Percentiles rank a stretch among this genome's conserved stretches.
Conservation (phyloP, 2,329 filamentous ascomycete genomes). For the Cyanodermella asteris region DNA sequence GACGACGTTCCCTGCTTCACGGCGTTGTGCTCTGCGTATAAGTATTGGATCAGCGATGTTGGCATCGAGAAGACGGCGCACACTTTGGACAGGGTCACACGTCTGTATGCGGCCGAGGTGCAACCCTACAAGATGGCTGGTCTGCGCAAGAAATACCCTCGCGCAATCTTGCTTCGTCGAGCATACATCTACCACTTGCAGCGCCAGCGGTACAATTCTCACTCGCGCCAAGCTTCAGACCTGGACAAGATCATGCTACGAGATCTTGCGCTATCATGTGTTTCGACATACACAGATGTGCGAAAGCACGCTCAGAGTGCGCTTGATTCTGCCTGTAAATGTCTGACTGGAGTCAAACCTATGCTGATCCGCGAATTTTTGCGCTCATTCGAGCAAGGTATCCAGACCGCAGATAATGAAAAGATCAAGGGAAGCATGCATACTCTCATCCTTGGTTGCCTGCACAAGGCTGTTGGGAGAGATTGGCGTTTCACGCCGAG, state of each 20-base stretch:
- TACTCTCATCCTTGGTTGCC: constrained; percentile 67
- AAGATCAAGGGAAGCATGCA: constrained; percentile 91
- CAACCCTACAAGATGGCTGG: constrained; percentile 89
- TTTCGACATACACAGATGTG: constrained; percentile 86
- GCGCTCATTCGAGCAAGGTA: constrained; percentile 51
- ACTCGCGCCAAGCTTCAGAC: constrained; percentile 70
- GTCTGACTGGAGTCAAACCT: constrained; percentile 66
- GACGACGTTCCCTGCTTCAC: constrained; percentile 95
- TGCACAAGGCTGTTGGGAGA: constrained; percentile 67
- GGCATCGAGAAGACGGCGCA: constrained; percentile 91
- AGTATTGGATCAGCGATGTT: constrained; percentile 93
- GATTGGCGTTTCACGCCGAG: constrained; percentile 91
- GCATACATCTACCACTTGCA: constrained; percentile 90
- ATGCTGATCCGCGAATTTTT: constrained; percentile 80
- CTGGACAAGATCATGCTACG: constrained; percentile 68
- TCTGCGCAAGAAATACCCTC: constrained; percentile 74
- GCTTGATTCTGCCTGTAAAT: constrained; percentile 81
- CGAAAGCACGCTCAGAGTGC: constrained; percentile 83
- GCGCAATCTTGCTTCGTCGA: constrained; percentile 74
- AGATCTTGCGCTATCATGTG: constrained; percentile 72
- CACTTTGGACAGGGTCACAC: constrained; percentile 66
- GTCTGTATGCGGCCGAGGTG: constrained; percentile 68
- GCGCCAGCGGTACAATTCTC: constrained; percentile 81
- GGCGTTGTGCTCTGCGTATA: constrained; percentile 72
- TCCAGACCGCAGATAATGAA: constrained; percentile 63